Evolutionary conservation across 2,329 filamentous ascomycete genomes (phyloP), one percentile per base, ranked within the genome.

Genomic region (Bipolaris gigantea): DNA sequence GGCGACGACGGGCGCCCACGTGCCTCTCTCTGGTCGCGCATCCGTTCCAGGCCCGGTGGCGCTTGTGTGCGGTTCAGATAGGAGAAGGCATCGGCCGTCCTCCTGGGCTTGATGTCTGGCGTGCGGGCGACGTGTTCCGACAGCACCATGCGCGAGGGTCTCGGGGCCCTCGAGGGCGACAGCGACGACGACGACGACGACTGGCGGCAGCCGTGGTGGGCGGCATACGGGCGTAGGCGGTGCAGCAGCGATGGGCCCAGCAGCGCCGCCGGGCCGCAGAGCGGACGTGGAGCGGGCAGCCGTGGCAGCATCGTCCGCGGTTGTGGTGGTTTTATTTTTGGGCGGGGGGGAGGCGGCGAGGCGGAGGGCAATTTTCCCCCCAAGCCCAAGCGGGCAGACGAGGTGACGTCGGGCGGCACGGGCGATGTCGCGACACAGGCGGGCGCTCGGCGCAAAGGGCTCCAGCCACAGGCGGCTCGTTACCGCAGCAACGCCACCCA

Each of bases 101-200:
- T 70, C 51, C 55, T 54, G 19, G 69, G 61, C 46, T 52, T 56
- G 40, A 50, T 65, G 21, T 67, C 63, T 33, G 63, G 55, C 15
- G 65, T 51, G n/a, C 59, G 63, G 16, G 58, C 62, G 42, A 73
- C 71, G 0, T 62, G 61, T 32, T 75, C 73, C 10, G 81, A 82
- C 18, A 84, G 74, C 6, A 75, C 71, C 79, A 83, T 83, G 42
- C 69, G 63, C 16, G 80, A 78, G 1, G 80, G 81, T 30, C 53
- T 54, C 43, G 52, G 50, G 21, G 18, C 34, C 18, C 39, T 51
- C 56, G 53, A 39, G 43, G 54, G 48, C 35, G 44, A 25, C 30
- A 52, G 48, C 19, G 48, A 32, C 3, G 36, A 30, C 16, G 34
- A 16, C 19, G 48, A 32, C 3, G 36, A 30, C 16, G 34, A 16